Conservation (phyloP, 352 stramenopile genomes). For the Globisporangium paddicum region DNA sequence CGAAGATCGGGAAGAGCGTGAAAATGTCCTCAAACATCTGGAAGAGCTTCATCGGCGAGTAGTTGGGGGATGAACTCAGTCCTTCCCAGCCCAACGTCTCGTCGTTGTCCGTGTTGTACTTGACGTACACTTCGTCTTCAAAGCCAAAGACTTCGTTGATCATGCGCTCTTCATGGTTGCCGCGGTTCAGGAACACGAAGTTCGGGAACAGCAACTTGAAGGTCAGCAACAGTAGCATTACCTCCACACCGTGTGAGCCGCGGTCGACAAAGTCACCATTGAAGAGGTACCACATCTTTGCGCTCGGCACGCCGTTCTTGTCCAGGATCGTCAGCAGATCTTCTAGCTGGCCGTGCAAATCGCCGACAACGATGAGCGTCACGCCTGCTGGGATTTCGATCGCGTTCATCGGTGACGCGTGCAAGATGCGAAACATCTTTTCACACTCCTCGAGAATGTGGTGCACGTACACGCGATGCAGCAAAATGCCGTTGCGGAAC, state of each 20-base stretch:
- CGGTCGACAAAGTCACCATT: conserved; percentile 97
- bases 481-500: conserved; percentile 77
- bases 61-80: conserved; percentile 58
- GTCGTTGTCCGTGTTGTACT: conserved; percentile 76
- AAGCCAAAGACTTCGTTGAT: conserved; percentile 92
- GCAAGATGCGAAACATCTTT: conserved; percentile 42
- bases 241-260: conserved; percentile 89
- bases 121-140: conserved; percentile 76
- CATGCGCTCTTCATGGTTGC: conserved; percentile 94
- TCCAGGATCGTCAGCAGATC: conserved; percentile 93
- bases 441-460: conserved; percentile 70
- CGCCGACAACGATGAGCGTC: conserved; percentile 89
- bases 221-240: conserved; percentile 84
- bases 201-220: conserved; percentile 90
- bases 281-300: conserved; percentile 92
- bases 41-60: conserved; percentile 77
- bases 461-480: conserved; percentile 73
- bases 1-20: conserved; percentile 83
- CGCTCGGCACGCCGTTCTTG: conserved; percentile 85
- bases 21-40: conserved; percentile 87
- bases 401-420: conserved; percentile 61
- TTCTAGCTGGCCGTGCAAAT: conserved; percentile 92
- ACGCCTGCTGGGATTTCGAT: conserved; percentile 77
- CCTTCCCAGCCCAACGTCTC: conserved; percentile 58
- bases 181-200: conserved; percentile 92